These are phyloP conservation scores for Fusarium sp. DNA, from an alignment of 2,329 filamentous ascomycete species.

Conservation along the genomic window DNA sequence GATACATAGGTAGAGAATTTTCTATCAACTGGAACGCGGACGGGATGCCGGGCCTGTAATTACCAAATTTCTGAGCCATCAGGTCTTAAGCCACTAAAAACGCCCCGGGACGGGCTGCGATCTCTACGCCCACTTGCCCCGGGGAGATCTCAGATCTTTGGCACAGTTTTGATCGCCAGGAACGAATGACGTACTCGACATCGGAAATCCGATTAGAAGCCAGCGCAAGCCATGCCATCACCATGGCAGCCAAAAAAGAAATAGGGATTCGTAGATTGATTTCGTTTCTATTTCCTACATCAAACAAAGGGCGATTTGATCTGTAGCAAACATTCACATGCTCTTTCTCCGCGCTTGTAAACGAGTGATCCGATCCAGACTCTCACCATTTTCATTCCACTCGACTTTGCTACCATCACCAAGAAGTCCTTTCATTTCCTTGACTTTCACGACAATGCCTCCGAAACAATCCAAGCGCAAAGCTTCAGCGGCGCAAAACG, in stretches of 20 bases:
- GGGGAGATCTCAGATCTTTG: slow-evolving; percentile 38
- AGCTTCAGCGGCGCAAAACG: slow-evolving; percentile 29
- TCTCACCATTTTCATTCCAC: not conserved
- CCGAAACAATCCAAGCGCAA: slow-evolving; percentile 46
- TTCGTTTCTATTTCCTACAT: not conserved
- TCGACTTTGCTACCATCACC: not conserved
- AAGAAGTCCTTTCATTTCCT: not conserved
- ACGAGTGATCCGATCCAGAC: not conserved
- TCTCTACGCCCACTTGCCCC: slow-evolving; percentile 5
- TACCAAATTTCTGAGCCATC: not conserved
- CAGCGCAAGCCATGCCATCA: slow-evolving; percentile 42
- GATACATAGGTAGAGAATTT: not conserved
- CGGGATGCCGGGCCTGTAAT: not conserved
- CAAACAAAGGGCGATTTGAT: not conserved
- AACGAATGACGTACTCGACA: slow-evolving; percentile 47
- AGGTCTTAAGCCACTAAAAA: not conserved
- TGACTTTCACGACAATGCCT: slow-evolving; percentile 45
- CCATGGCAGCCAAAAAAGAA: slow-evolving; percentile 23
- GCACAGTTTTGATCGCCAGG: slow-evolving; percentile 45
- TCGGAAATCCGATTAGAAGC: slow-evolving; percentile 37
- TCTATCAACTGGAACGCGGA: not conserved
- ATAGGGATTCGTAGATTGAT: not conserved
- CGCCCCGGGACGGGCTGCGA: not conserved
- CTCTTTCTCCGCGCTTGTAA: not conserved
- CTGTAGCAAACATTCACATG: slow-evolving; percentile 10